Conservation (phyloP, 768 basidiomycete species). For the Boletus rubescentipes region DNA sequence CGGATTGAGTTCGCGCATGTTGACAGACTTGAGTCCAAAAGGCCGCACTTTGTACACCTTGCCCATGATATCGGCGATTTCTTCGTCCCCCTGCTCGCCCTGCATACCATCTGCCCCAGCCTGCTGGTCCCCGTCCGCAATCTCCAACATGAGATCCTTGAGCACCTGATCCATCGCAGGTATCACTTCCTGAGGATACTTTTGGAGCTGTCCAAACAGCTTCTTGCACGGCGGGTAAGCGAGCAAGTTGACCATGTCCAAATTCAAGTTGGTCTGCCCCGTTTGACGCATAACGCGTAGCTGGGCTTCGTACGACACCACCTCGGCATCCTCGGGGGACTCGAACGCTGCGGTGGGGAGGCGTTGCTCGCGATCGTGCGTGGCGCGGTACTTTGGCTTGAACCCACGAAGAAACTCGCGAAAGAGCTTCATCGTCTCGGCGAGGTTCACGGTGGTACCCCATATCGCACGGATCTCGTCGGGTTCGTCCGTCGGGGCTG, state of each 20-base stretch:
- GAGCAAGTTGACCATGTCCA: constrained; percentile 83
- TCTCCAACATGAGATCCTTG: constrained; percentile 88
- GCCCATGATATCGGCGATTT: constrained; percentile 84
- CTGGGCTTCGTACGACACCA: constrained; percentile 74
- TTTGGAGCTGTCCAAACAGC: constrained; percentile 77
- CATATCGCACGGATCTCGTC: constrained; percentile 92
- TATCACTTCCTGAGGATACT: constrained; percentile 96
- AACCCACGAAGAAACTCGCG: constrained; percentile 87
- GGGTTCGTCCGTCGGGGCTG: constrained; percentile 64
- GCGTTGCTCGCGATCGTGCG: constrained; percentile 66
- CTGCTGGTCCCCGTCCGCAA: constrained; percentile 78
- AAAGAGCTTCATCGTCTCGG: constrained; percentile 89
- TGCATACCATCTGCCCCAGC: constrained; percentile 72
- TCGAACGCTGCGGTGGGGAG: constrained; percentile 48
- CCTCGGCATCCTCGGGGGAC: constrained; percentile 66
- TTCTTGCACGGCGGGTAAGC: constrained; percentile 86
- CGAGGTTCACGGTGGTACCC: constrained; percentile 94
- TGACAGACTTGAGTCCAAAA: constrained; percentile 77
- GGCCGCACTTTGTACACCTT: constrained; percentile 93
- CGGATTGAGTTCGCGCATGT: constrained; percentile 96
- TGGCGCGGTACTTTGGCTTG: constrained; percentile 85
- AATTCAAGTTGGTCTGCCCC: constrained; percentile 89
- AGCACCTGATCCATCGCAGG: constrained; percentile 97
- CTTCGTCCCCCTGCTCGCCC: constrained; percentile 74
- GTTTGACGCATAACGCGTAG: constrained; percentile 85